phyloP scores from a whole-genome alignment of 495 filamentous ascomycete genomes.

The Penicillium subrubescens region DNA sequence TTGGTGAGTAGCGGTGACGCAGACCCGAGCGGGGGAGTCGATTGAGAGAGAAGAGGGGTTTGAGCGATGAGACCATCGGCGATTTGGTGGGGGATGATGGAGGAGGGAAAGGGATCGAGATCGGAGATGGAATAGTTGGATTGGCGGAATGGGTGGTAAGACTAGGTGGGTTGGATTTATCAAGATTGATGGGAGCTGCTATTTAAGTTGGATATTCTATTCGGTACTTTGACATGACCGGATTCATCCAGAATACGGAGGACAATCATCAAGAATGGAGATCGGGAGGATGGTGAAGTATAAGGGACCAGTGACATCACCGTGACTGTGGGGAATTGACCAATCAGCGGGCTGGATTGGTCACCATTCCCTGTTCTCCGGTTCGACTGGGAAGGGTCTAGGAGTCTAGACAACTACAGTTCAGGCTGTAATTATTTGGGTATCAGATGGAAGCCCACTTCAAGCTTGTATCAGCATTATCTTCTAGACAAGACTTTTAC shows the following conservation, averaged over 20 bases:
- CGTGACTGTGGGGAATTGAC: not conserved
- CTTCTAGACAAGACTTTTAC: not conserved
- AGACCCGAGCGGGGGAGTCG: conserved; percentile 16
- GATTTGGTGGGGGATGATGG: not conserved
- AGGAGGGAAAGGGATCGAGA: not conserved
- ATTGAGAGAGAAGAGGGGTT: conserved; percentile 22
- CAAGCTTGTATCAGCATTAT: not conserved
- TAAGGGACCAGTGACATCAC: conserved; percentile 12
- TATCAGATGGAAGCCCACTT: not conserved
- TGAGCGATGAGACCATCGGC: conserved; percentile 25
- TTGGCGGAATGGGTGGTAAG: not conserved
- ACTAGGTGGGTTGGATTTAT: not conserved
- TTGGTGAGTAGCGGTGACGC: conserved; percentile 6
- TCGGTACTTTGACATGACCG: not conserved
- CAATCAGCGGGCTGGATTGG: conserved; percentile 3
- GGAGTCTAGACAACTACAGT: not conserved
- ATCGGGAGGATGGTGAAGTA: not conserved
- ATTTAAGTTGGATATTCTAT: not conserved
- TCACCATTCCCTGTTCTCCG: conserved; percentile 6
- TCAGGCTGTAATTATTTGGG: not conserved
- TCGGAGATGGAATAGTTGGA: not conserved
- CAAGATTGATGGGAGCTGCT: not conserved
- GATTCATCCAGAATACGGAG: not conserved
- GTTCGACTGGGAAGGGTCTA: not conserved
- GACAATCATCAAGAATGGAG: not conserved